These are phyloP conservation scores for Boeremia exigua DNA, from an alignment of 2,329 filamentous ascomycete genomes.

Conservation along the genomic window DNA sequence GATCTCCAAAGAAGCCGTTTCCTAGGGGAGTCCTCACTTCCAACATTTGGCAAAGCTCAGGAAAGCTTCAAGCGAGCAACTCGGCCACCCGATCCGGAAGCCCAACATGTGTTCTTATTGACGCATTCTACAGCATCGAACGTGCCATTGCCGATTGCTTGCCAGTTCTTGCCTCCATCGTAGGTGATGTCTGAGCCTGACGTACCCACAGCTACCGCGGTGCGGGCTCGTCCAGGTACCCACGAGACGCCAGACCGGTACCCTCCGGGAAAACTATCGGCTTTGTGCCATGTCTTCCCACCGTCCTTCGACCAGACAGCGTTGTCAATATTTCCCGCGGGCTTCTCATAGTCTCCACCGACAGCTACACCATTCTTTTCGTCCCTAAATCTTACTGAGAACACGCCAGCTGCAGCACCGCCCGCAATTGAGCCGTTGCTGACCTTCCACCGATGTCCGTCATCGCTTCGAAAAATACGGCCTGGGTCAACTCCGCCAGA, in stretches of 20 bases:
- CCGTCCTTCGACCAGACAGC: conserved; percentile 37
- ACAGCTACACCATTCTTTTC: conserved; percentile 32
- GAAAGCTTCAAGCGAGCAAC: conserved; percentile 23
- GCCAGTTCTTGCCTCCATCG: conserved; percentile 37
- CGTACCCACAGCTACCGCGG: conserved; percentile 36
- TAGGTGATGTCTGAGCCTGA: conserved; percentile 37
- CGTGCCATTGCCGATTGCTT: conserved; percentile 31
- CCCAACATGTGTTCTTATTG: conserved; percentile 28
- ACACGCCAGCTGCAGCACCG: conserved; percentile 37
- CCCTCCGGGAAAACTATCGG: conserved; percentile 31
- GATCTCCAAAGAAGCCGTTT: no score
- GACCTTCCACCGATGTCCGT: conserved; percentile 28
- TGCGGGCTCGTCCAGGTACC: conserved; percentile 23
- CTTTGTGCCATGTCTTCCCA: conserved; percentile 27
- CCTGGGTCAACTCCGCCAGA: conserved; percentile 35
- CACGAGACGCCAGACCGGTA: conserved; percentile 37
- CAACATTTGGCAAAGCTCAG: background rate
- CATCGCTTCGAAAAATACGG: conserved; percentile 28
- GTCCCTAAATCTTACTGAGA: conserved; percentile 37
- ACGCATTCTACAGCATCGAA: conserved; percentile 39
- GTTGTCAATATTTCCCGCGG: conserved; percentile 22
- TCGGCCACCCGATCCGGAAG: conserved; percentile 32
- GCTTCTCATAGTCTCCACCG: conserved; percentile 36
- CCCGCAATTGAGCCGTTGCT: conserved; percentile 29
- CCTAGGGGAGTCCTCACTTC: no score